Base-by-base conservation (phyloP, 352 stramenopile genomes). In the Phytophthora hibernalis region DNA sequence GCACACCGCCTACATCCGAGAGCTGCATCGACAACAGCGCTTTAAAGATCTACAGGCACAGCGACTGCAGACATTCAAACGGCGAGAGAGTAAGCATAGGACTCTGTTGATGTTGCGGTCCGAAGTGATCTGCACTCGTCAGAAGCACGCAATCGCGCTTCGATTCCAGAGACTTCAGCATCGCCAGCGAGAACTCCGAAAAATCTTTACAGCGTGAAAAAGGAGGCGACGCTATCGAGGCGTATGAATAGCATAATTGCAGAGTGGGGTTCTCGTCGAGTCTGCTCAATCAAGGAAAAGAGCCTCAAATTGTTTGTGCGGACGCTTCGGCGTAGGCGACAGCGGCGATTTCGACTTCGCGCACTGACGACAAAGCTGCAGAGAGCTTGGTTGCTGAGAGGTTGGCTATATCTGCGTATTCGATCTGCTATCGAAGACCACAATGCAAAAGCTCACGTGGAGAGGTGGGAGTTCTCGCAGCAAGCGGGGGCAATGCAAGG, bases 351-450 rank as follows among this genome's bases (percentile, higher is more conserved):
- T 13, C 60, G 60, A 4, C 54, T 82, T 10, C 52, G 47, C 22
- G 52, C 54, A 0, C 53, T 82, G 38, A 30, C 68, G 15, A 42
- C 51, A 13, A 68, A 62, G 3, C 18, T 54, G 18, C 37, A n/a
- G 30, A 57, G 56, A 44, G 28, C 43, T 18, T 61, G 42, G 37
- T 20, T 82, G 35, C 37, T 75, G 12, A 54, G 22, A 31, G 63
- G 67, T 13, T 82, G 74, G 74, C 33, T 65, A 11, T 63, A 35
- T 30, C 64, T 72, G 16, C 42, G 50, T 9, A 52, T 77, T 16
- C n/a, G 38, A 47, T 57, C 61, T 2, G 59, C 37, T 8, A 48
- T 71, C 12, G 64, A 66, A 21, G 69, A 68, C 20, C 35, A 38
- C 40, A 63, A 63, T 5, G 59, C 65, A 2, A 37, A 61, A 9